Base-by-base conservation (phyloP, 192 early-diverging fungal genomes). In the Allomyces javanicus region DNA sequence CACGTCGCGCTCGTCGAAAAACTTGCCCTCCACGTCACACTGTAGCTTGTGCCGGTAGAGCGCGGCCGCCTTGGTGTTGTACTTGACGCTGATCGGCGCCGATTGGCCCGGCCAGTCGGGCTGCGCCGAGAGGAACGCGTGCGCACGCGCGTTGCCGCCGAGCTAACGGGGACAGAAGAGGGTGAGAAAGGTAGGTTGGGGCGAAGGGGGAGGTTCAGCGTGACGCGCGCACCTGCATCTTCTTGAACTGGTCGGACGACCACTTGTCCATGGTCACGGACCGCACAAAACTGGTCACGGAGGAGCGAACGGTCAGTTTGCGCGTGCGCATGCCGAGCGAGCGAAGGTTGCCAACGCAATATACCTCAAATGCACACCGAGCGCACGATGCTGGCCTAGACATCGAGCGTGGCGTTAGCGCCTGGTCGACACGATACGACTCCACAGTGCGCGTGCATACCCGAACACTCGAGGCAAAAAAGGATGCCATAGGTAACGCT, bases 261-360 rank as follows among this genome's bases (percentile, higher is more conserved):
- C 94, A 99, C 70, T 89, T 89, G 76, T 99, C 96, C 96, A 99
- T 99, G 6, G 87, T 87, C 66, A 98, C 89, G 4, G 96, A 99
- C n/a, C 96, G 86, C 61, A 99, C 96, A 83, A 99, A 99, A 73
- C 86, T 86, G 65, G 75, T 70, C 25, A 61, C 21, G 33, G 62
- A 26, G 23, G 23, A 45, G 5, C 43, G 9, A 33, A 66, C 33
- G 7, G 33, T 40, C 33, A 40, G 33, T 40, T 3, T 40, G 7
- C 33, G 33, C 45, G 68, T 70, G 65, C 70, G 71, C 14, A 69
- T 63, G 58, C 67, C 69, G 12, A 68, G 63, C 44, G 55, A 71
- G 67, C n/a, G 58, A 22, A 3, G 3, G 14, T 14, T 10, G 25
- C 63, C 63, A 4, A 19, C 26, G 33, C 33, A 40, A 63, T 65